A percentile compares a stretch with the other conserved stretches of the same genome.
Conservation (phyloP, 768 basidiomycete species). For the Clathrus columnatus region DNA sequence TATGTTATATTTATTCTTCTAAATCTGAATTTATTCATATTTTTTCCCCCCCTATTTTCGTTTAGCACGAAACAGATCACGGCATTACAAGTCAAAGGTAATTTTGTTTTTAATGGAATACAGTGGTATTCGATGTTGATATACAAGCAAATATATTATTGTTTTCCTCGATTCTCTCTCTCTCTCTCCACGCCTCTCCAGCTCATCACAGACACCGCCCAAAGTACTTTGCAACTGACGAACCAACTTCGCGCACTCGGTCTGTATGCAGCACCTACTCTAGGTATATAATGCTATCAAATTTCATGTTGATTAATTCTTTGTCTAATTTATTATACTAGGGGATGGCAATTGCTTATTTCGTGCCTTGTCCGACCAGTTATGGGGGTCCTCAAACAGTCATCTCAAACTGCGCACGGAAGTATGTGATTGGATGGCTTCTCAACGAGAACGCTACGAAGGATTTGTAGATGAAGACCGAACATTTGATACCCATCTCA, state of each 20-base stretch:
- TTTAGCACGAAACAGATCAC: conserved; percentile 14
- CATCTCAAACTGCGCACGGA: conserved; percentile 63
- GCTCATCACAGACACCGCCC: conserved; percentile 41
- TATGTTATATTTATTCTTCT: conserved; percentile 1
- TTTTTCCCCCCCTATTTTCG: background rate
- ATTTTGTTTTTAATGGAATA: background rate
- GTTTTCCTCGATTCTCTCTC: background rate
- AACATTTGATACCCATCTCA: conserved; percentile 62
- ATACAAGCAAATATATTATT: no score
- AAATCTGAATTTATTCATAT: background rate
- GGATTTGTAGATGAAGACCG: conserved; percentile 84
- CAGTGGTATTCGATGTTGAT: no score
- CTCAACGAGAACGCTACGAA: conserved; percentile 62
- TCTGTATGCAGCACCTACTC: conserved; percentile 77
- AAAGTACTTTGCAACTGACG: conserved; percentile 57
- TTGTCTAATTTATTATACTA: no score
- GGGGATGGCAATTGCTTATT: conserved; percentile 88
- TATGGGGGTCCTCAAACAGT: conserved; percentile 63
- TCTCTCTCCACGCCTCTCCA: conserved; percentile 7
- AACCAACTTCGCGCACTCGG: conserved; percentile 70
- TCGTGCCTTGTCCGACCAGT: conserved; percentile 81
- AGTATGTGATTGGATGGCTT: conserved; percentile 76
- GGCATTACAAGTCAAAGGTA: conserved; percentile 14
- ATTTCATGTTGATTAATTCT: background rate
- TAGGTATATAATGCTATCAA: conserved; percentile 33